phyloP scores from a whole-genome alignment of 768 basidiomycete genomes.

The Lactifluus hygrophoroides region DNA sequence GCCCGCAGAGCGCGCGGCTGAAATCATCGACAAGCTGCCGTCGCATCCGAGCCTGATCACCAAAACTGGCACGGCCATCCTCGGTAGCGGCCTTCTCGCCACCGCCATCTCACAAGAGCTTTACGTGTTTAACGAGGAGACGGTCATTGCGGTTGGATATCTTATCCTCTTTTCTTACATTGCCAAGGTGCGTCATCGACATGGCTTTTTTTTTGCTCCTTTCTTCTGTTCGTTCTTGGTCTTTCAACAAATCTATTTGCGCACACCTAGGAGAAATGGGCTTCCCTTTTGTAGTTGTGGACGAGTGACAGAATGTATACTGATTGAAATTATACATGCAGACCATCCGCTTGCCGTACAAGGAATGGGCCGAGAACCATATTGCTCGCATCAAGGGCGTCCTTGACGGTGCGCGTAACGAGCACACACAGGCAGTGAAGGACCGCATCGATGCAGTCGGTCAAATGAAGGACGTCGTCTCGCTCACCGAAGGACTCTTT shows the following conservation, averaged over 20 bases:
- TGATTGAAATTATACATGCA: too few species aligned
- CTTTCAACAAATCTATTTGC: neutral
- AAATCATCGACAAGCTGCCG: conserved; percentile 82
- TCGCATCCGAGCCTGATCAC: conserved; percentile 83
- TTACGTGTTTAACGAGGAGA: conserved; percentile 96
- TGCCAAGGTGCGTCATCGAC: conserved; percentile 50
- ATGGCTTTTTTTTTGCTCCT: neutral
- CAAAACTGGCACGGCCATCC: conserved; percentile 88
- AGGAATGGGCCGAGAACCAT: conserved; percentile 85
- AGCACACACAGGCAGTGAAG: conserved; percentile 91
- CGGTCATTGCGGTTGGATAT: conserved; percentile 78
- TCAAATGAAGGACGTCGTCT: conserved; percentile 93
- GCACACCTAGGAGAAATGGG: too few species aligned
- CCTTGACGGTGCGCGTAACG: conserved; percentile 70
- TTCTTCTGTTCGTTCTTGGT: neutral
- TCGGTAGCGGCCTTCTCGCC: conserved; percentile 82
- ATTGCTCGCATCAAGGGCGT: conserved; percentile 77
- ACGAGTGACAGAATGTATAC: too few species aligned
- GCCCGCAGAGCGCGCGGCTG: conserved; percentile 79
- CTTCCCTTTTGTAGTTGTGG: too few species aligned
- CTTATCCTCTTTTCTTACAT: conserved; percentile 76
- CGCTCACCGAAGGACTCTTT: conserved; percentile 85
- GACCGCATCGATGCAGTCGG: conserved; percentile 86
- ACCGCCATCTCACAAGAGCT: conserved; percentile 95
- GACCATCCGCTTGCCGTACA: conserved; percentile 81